Percentiles rank a stretch among this genome's conserved stretches.
Evolutionary conservation across 768 basidiomycete species (phyloP).

Genomic region (Cubamyces sp.): DNA sequence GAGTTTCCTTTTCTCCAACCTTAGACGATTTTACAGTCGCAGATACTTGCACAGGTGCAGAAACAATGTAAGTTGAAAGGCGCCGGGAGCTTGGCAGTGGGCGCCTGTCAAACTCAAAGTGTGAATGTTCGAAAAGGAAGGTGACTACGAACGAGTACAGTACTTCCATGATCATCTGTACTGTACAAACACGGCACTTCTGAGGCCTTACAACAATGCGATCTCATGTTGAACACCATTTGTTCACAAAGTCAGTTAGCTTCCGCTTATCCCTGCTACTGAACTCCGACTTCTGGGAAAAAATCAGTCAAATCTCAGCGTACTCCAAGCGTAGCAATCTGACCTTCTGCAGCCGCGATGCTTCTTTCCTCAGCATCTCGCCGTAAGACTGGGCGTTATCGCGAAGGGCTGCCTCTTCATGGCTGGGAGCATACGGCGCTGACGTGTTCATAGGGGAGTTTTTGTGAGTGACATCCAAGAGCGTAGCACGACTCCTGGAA

Average conservation of each 20-base stretch:
- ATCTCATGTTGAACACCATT: conserved; percentile 9
- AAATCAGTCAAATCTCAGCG: neutral
- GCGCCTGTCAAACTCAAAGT: too few species aligned
- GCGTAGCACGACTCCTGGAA: conserved; percentile 1
- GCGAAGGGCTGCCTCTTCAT: neutral
- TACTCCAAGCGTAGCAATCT: neutral
- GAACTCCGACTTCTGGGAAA: conserved; percentile 11
- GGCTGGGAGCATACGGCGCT: conserved; percentile 21
- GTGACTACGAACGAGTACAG: neutral
- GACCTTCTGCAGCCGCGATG: conserved; percentile 22
- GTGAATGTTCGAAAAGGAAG: neutral
- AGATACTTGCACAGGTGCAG: too few species aligned
- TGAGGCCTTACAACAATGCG: too few species aligned
- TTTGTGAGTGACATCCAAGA: conserved; percentile 21
- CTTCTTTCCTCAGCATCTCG: conserved; percentile 11
- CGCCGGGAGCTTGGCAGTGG: too few species aligned
- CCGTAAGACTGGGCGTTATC: neutral
- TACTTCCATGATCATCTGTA: too few species aligned
- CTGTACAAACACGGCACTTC: too few species aligned
- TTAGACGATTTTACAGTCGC: too few species aligned
- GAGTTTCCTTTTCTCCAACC: too few species aligned
- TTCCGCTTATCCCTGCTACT: conserved; percentile 21
- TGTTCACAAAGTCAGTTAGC: conserved; percentile 17
- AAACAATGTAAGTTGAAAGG: too few species aligned
- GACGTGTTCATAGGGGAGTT: conserved; percentile 29